Conservation (phyloP, 2,329 filamentous ascomycete species). For the Fusarium sp. region DNA sequence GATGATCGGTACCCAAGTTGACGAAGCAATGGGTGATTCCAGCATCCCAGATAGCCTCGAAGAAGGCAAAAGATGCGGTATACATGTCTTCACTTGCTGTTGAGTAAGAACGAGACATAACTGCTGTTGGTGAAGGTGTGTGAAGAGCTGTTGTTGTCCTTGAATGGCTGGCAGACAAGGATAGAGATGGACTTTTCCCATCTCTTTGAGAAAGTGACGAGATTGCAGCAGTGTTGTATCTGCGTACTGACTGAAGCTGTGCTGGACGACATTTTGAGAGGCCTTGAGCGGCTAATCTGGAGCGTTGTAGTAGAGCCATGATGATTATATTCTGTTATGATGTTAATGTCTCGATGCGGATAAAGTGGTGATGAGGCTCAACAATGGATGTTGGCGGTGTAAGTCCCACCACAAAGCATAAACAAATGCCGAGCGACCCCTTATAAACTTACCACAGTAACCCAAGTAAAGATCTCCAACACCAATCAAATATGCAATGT, state of each 20-base stretch:
- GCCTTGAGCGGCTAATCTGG: slow-evolving; percentile 42
- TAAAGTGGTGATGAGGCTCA: neutral
- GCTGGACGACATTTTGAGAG: slow-evolving; percentile 39
- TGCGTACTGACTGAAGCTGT: slow-evolving; percentile 23
- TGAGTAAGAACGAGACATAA: slow-evolving; percentile 40
- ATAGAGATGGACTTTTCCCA: neutral
- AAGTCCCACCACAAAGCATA: slow-evolving; percentile 4
- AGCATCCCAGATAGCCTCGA: slow-evolving; percentile 82
- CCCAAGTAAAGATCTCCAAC: neutral
- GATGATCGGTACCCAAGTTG: slow-evolving; percentile 79
- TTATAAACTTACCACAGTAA: neutral
- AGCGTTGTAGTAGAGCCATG: slow-evolving; percentile 47
- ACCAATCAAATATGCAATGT: slow-evolving; percentile 2
- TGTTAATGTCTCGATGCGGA: slow-evolving; percentile 14
- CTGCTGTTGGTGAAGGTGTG: slow-evolving; percentile 17
- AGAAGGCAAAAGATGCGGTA: slow-evolving; percentile 84
- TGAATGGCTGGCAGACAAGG: slow-evolving; percentile 13
- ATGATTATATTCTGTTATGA: slow-evolving; percentile 11
- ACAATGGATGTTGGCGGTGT: neutral
- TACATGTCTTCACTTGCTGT: slow-evolving; percentile 62
- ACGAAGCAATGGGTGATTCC: slow-evolving; percentile 71
- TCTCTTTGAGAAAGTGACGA: slow-evolving; percentile 27
- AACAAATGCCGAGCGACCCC: neutral
- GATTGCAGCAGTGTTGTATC: slow-evolving; percentile 38
- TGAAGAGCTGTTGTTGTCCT: slow-evolving; percentile 21